Base-by-base conservation (phyloP, 176 grass and related monocot species). In the Chloris gayana region DNA sequence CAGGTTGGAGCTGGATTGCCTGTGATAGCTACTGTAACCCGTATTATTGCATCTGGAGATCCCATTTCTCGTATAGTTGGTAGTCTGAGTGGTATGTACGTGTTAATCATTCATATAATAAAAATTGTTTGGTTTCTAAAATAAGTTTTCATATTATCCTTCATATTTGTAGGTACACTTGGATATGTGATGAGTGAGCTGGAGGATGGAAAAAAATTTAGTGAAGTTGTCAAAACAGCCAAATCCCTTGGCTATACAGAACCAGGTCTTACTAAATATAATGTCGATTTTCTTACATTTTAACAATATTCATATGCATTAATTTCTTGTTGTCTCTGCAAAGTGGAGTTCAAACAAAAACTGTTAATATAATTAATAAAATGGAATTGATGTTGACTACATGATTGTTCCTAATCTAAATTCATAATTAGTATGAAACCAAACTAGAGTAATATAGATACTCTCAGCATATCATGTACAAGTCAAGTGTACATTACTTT, bases 121-220 rank as follows among this genome's bases (percentile, higher is more conserved):
- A 49, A 64, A 24, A 3, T 4, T 44, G 17, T 17, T 31, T n/a
- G 17, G 24, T 82, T 85, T 54, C 4, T 39, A 13, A 77, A 62
- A 58, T 56, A 72, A 44, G 41, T 24, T 19, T 61, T 51, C 22
- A 39, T 5, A 4, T 32, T 77, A 83, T 18, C 21, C 17, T 64
- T 61, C 35, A 44, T 75, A 74, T 57, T 77, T 77, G 51, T 69
- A 98, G 95, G 95, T 85, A 98, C 92, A 83, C 88, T 98, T 57
- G 92, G 95, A 56, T 94, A 94, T 75, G 95, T 98, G 70, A 93
- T 98, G 95, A 94, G 92, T 87, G 95, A 92, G 81, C 76, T 98
- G 61, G 92, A 98, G 51, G 92, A 85, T 65, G 90, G 92, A 68
- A 98, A 92, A 68, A 64, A 33, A 79, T 87, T 98, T 68, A 98